A percentile compares a stretch with the other conserved stretches of the same genome.
Evolutionary conservation across 2,329 filamentous ascomycete genomes (phyloP).

Genomic region (Curvularia sp.): DNA sequence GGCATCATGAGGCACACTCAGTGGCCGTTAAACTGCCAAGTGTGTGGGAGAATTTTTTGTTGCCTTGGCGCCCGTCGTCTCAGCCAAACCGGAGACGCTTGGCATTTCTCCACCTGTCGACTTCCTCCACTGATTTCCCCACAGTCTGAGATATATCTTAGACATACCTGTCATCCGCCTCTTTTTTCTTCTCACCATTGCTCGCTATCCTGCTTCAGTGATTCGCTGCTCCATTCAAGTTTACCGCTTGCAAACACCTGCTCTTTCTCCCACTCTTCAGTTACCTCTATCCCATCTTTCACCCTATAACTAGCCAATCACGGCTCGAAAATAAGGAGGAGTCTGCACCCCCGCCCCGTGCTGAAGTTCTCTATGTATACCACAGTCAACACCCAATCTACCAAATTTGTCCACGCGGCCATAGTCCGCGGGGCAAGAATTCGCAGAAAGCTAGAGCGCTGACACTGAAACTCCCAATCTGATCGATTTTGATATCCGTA

Average conservation of each 20-base stretch:
- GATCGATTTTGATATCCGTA: slow-evolving; percentile 2
- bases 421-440: slow-evolving; percentile 28
- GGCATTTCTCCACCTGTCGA: slow-evolving; percentile 7
- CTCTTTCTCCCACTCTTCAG: not conserved
- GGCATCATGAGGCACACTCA: slow-evolving; percentile 5
- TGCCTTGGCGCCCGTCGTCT: slow-evolving; percentile 11
- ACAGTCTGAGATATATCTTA: slow-evolving; percentile 4
- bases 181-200: not conserved
- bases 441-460: slow-evolving; percentile 26
- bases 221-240: not conserved
- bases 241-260: slow-evolving; percentile 7
- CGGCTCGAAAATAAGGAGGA: slow-evolving; percentile 35
- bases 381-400: slow-evolving; percentile 24
- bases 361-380: slow-evolving; percentile 38
- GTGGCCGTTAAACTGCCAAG: slow-evolving; percentile 12
- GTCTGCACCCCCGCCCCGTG: slow-evolving; percentile 38
- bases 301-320: slow-evolving; percentile 30
- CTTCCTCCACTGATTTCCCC: slow-evolving; percentile 7
- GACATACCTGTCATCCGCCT: not conserved
- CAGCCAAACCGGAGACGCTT: slow-evolving; percentile 9
- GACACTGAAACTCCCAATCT: not conserved
- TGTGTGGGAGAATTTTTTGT: slow-evolving; percentile 7
- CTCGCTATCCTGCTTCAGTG: not conserved
- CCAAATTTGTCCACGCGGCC: slow-evolving; percentile 32
- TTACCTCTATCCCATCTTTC: not conserved